Base-by-base conservation (phyloP, 2,329 filamentous ascomycete genomes). In the Blastomyces gilchristii region DNA sequence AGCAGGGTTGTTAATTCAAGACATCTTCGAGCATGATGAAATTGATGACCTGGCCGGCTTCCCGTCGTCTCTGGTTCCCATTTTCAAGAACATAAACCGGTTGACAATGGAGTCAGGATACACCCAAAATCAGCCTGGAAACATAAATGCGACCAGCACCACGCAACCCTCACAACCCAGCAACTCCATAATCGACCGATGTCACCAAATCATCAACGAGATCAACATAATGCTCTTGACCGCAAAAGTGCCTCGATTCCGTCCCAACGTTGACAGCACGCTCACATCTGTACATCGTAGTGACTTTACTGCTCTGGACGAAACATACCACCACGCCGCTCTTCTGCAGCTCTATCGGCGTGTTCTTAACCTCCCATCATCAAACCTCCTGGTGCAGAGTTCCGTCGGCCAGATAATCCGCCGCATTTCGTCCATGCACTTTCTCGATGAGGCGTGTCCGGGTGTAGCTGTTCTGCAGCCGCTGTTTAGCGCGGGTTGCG, bases 381-480 rank as follows among this genome's bases (percentile, higher is more conserved):
- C 68, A 12, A 65, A 65, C 31, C 39, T 59, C 2, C 34, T 64
- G 9, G 65, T 67, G 16, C 66, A 68, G 39, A 57, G 45, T 12
- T 68, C 66, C 39, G 65, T 67, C 3, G 54, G 56, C 37, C 61
- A 62, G 25, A 67, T 68, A 34, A 67, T 68, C 56, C 50, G 50
- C 4, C 63, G 62, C 16, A 58, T 66, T 11, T 65, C 64, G 3
- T 63, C 63, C 12, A 64, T 66, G 39, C 65, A 64, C 37, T 65
- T 68, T 39, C 50, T 67, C 28, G 53, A 61, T 14, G 65, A 66
- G 59, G 65, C 66, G 11, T 68, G 85, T 0, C 85, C 85, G 0
- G 86, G 87, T 82, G 80, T 82, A 1, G 85, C 85, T 2, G 74
- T 87, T 45, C 77, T 87, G 1, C 87, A 85, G 83, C 85, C 85